Base-by-base conservation (phyloP, 345 rosid genomes). In the Abelmoschus esculentus region DNA sequence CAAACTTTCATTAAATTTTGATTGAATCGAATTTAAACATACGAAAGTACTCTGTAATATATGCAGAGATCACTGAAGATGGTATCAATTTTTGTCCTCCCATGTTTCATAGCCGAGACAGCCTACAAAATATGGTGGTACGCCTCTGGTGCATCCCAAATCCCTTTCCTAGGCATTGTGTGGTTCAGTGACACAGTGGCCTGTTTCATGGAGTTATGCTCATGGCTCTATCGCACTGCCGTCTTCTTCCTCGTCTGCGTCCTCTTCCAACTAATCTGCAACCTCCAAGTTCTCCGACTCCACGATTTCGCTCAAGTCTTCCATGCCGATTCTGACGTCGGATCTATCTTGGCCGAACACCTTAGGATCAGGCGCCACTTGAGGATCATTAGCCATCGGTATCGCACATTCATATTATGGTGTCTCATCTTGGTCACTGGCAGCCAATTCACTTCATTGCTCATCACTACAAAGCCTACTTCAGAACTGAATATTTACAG, bases 71-170 rank as follows among this genome's bases (percentile, higher is more conserved):
- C 98, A 72, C 52, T 88, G 60, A 87, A 86, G 81, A 79, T 93
- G 46, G 83, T 93, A 49, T 79, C 77, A 44, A 22, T 77, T 69
- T 93, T 93, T 72, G 96, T 85, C 36, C 71, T 87, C 4, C 96
- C 97, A 14, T 91, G 96, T 70, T 86, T 91, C 72, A 3, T 85
- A 66, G 89, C 86, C 7, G 95, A 89, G 78, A 76, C 82, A 19
- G 87, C 91, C 15, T 93, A 93, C 81, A 91, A 91, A 77, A 85
- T 91, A 75, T 93, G 98, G 97, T 91, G 97, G 98, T 91, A 93
- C 65, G 91, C 95, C 0, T 91, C 98, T 11, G 97, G 97, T 6
- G 95, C 93, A 75, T 88, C 97, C 44, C 88, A 85, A 71, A 91
- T 93, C 64, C 98, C 98, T 3, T 93, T 91, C 82, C 69, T 91